phyloP scores from a whole-genome alignment of 1,284 basidiomycete species.

The Cutaneotrichosporon cutaneum region DNA sequence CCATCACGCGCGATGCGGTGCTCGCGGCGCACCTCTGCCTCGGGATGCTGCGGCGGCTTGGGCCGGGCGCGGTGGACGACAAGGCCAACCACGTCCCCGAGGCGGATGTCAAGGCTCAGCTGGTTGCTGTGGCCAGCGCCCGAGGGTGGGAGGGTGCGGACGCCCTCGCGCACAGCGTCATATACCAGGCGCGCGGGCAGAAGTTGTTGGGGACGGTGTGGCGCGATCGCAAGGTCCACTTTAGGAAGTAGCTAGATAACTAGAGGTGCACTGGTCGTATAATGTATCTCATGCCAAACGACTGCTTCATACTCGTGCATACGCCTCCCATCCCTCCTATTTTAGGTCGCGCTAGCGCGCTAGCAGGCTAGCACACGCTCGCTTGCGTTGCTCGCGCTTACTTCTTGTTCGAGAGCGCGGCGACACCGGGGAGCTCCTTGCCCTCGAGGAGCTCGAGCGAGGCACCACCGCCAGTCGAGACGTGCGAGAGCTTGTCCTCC shows the following conservation, averaged over 20 bases:
- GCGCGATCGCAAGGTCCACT: constrained; percentile 34
- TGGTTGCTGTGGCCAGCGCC: constrained; percentile 33
- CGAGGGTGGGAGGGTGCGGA: constrained; percentile 34
- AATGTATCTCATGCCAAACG: neutral
- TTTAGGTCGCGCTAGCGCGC: neutral
- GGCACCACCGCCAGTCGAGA: constrained; percentile 95
- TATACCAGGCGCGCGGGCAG: constrained; percentile 27
- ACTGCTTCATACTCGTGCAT: neutral
- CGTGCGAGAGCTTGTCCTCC: constrained; percentile 90
- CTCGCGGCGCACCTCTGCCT: constrained; percentile 41
- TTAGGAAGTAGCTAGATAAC: constrained; percentile 21
- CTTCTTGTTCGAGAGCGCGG: constrained; percentile 70
- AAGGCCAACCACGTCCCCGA: constrained; percentile 24
- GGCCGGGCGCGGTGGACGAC: constrained; percentile 6
- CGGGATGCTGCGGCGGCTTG: constrained; percentile 30
- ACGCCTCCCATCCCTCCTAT: neutral
- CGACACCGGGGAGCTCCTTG: constrained; percentile 85
- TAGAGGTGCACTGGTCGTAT: neutral
- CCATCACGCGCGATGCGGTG: constrained; percentile 42
- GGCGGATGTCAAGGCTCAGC: constrained; percentile 36
- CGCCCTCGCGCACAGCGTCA: constrained; percentile 34
- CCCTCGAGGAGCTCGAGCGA: constrained; percentile 94
- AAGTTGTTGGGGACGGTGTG: constrained; percentile 26
- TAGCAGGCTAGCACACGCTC: neutral
- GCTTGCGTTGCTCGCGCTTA: constrained; percentile 18